Conservation (phyloP, 257 asterid species). For the Leptodermis oblonga region DNA sequence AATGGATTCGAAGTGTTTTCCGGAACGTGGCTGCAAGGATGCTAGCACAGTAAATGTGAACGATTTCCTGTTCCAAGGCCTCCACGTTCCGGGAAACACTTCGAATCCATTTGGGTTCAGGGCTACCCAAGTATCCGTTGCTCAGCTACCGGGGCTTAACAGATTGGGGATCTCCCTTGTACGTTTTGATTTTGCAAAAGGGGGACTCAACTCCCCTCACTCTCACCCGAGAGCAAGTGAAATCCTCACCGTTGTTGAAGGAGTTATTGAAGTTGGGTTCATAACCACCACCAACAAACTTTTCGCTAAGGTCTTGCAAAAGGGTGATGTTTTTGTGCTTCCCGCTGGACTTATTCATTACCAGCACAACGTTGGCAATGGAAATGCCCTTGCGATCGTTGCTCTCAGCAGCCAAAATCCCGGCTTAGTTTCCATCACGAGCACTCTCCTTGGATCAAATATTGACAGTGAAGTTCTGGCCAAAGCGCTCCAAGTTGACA, state of each 20-base stretch:
- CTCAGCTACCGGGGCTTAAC: constrained; percentile 7
- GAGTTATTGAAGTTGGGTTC: constrained; percentile 7
- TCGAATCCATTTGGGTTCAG: neutral
- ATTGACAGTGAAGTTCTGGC: neutral
- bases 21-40: constrained; percentile 14
- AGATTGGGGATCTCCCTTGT: constrained; percentile 8
- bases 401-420: constrained; percentile 8
- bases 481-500: constrained; percentile 1
- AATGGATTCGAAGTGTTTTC: constrained; percentile 2
- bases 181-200: constrained; percentile 1
- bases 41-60: neutral
- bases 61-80: neutral
- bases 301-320: constrained; percentile 10
- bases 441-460: constrained; percentile 3
- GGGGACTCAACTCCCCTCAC: constrained; percentile 7
- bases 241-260: neutral
- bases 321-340: constrained; percentile 12
- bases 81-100: constrained; percentile 5
- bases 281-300: neutral
- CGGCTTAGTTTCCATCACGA: neutral
- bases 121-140: neutral
- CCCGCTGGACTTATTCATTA: constrained; percentile 7
- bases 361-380: constrained; percentile 8
- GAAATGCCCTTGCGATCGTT: too few relatives aligned
- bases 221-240: constrained; percentile 12